Base-by-base conservation (phyloP, 1,139 yeast genomes). In the Saccharomycopsis crataegensis region DNA sequence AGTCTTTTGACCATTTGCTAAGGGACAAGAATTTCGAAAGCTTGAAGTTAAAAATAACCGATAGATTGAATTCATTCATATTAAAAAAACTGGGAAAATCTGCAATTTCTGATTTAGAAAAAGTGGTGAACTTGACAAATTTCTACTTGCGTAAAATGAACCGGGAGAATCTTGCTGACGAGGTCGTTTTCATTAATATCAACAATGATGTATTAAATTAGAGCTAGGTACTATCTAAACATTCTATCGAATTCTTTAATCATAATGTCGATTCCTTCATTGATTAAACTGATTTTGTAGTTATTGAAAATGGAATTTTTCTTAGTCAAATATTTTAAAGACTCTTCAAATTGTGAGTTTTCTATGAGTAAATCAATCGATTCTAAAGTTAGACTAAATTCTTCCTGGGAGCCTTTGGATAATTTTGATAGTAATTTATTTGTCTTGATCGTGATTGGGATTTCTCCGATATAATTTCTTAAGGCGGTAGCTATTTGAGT, bases 31-130 rank as follows among this genome's bases (percentile, higher is more conserved):
- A 68, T 43, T 71, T 76, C 54, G 67, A 82, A 3, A 64, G 69
- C 8, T 53, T 64, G 11, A 71, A 76, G 51, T 78, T 79, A 1
- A 70, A 68, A 48, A 59, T 77, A 38, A 70, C 74, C 32, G 79
- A 77, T 57, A 72, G 71, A 49, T 62, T 78, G 46, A 75, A 75
- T 56, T 64, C 72, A 16, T 71, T 72, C 46, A 73, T 78, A 33
- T 64, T 77, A 54, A 67, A 63, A n/a, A 61, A 59, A 22, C 34
- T 64, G 50, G 75, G 75, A 8, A 65, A 67, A 55, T 66, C 70
- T 1, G 65, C 69, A 2, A 62, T 62, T 2, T 70, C 76, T 2
- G 65, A 70, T 8, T 61, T 75, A 45, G 73, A 73, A 57, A 62
- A 64, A 51, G 59, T 74, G 8, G 64, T 72, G 8, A 67, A 63